Base-by-base conservation (phyloP, 1,284 basidiomycete species). In the Inonotus hispidus region DNA sequence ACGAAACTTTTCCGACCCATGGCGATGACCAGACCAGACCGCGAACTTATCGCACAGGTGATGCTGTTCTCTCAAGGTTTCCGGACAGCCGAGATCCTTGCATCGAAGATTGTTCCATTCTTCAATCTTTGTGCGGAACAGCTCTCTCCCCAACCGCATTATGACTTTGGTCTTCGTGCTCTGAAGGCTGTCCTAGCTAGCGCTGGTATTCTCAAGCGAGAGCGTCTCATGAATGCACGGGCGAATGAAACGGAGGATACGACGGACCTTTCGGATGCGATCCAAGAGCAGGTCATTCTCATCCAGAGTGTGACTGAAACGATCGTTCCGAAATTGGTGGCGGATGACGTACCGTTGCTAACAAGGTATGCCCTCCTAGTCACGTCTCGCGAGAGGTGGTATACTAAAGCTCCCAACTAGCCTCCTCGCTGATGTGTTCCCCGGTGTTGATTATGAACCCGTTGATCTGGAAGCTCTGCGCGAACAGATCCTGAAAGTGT, bases 231-330 rank as follows among this genome's bases (percentile, higher is more conserved):
- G 63, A 77, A 68, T 49, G 77, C 78, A 57, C 75, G 75, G 41
- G 66, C 66, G 2, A 71, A 71, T 0, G 74, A 74, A 35, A 79
- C 78, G 16, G 79, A 79, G 21, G 76, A 77, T 45, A 73, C 78
- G 49, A 73, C 71, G 6, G 83, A 79, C 10, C 78, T 92, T 25
- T 89, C 88, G 0, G 86, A 92, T 68, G 77, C 77, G 52, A 76
- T 88, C 14, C 88, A 88, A 4, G 97, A 99, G 71, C 95, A 98
- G 72, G 93, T 98, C 67, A 96, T 99, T 64, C 79, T 99, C 68
- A 98, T 99, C 61, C 97, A 99, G 75, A 98, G 95, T 77, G 94
- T 99, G n/a, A 95, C 92, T 2, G 97, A 99, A 74, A 98, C 97
- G 0, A 98, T 99, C 66, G 94, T 99, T 7, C 97, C 98, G 1